Percentiles rank a stretch among this genome's conserved stretches.
Conservation (phyloP, 2,329 filamentous ascomycete genomes). For the Dactylellina leptospora region DNA sequence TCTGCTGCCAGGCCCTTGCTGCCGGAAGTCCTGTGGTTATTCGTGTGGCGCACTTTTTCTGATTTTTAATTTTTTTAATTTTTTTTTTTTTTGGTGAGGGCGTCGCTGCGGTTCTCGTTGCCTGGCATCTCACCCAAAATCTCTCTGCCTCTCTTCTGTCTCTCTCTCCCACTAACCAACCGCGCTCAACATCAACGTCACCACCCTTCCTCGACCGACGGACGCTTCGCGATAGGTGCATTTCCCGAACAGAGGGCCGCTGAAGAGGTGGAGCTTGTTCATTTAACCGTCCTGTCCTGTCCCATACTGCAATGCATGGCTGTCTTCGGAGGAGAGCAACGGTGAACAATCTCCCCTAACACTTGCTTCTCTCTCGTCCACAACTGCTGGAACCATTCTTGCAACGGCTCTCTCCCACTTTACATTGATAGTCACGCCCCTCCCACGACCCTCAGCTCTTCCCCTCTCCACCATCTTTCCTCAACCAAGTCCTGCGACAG, state of each 20-base stretch:
- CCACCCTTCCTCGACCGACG: neutral
- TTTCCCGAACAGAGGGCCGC: conserved; percentile 17
- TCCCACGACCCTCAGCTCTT: neutral
- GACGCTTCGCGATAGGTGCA: conserved; percentile 12
- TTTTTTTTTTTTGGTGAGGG: conserved; percentile 48
- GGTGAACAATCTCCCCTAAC: conserved; percentile 48
- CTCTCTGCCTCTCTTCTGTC: conserved; percentile 10
- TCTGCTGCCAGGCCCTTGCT: conserved; percentile 14
- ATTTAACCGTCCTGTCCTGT: conserved; percentile 17
- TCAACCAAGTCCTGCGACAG: neutral
- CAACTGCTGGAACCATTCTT: neutral
- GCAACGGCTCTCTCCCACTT: conserved; percentile 8
- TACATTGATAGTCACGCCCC: neutral
- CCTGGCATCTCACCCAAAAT: conserved; percentile 45
- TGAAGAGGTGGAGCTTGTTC: conserved; percentile 42
- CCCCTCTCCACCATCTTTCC: neutral
- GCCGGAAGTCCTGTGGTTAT: conserved; percentile 24
- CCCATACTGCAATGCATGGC: conserved; percentile 50
- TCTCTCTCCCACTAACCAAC: conserved; percentile 19
- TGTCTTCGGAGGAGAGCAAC: conserved; percentile 32
- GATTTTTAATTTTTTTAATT: no score
- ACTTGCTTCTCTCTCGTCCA: conserved; percentile 1
- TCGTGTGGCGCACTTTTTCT: conserved; percentile 30
- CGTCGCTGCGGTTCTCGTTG: conserved; percentile 34
- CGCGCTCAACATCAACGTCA: conserved; percentile 15